Evolutionary conservation across 225 moss, liverwort and hornwort genomes (phyloP), one percentile per base, ranked within the genome.

Genomic region (Marchantia polymorpha): DNA sequence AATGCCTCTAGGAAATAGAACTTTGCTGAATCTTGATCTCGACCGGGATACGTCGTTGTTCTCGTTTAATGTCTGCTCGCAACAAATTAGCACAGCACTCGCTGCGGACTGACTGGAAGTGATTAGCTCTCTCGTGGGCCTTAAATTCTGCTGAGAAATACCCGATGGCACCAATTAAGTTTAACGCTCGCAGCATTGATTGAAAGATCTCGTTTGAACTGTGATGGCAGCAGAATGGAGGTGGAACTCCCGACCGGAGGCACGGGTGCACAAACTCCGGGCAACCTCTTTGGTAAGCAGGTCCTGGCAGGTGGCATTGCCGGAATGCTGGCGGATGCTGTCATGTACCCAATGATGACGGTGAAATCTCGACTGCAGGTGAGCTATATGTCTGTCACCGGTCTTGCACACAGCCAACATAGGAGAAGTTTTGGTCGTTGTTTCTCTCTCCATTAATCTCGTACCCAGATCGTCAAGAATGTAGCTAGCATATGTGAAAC

Each of bases 291-390:
- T 0, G 81, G 86, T 39, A 94, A 91, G 84, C 94, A 97, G 83
- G 83, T 91, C 81, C 46, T 92, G 60, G 90, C 94, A 7, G 94
- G 91, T 47, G 96, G 93, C 27, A n/a, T 91, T 72, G 96, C 96
- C 7, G 96, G 96, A 46, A 91, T 88, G 88, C 79, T 97, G 46
- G 96, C 90, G 22, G 96, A 97, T 69, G 89, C 85, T 29, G 73
- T 92, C 16, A 91, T 86, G 92, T 97, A 93, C 51, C 96, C 96
- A 7, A 97, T 97, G 96, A 92, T 97, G 94, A 97, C 96, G 14
- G 96, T 93, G 23, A 97, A 97, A 76, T 93, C 96, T 2, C 88
- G 96, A 75, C 87, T 97, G 12, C 93, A 93, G 96, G 96, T 94
- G 74, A 63, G 46, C 47, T 61, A 13, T 27, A 74, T 0, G 39